Evolutionary conservation across 1,284 basidiomycete species (phyloP), one percentile per base, ranked within the genome.

Genomic region (Pyrrhoderma lamaoense): DNA sequence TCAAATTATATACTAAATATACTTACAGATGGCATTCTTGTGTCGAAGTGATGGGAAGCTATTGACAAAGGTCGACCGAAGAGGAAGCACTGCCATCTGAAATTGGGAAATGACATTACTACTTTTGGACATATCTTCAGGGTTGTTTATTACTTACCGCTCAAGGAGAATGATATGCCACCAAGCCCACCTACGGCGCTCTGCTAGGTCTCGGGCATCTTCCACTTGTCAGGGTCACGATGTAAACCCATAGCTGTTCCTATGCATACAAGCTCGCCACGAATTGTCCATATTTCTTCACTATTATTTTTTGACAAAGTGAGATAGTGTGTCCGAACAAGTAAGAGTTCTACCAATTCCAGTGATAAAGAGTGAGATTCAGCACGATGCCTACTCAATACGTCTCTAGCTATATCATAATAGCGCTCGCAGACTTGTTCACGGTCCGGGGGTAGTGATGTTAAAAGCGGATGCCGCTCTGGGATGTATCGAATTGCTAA

Each of bases 191-290:
- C 87, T 72, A 48, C 87, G 71, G 51, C 87, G 74, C 64, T 89
- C 87, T 37, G 85, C 81, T 3, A 80, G 65, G 52, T 79, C 80
- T 51, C 74, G 71, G 74, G 75, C 72, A 88, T 82, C 55, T 74
- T 74, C 73, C 79, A 84, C 61, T 80, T 81, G 42, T 77, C 80
- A 11, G 87, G 86, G 66, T 90, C 87, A 16, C 88, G 79, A 65
- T 90, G 87, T n/a, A 90, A 68, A 5, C 87, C 87, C 80, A 90
- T 82, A 14, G 87, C 87, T 56, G 79, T 82, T 8, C 75, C 83
- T 56, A 88, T 81, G 16, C 77, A 79, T 42, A 88, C 68, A n/a
- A 89, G 68, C 58, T 89, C 83, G 8, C 85, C 84, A 21, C 77
- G 72, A 34, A 86, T 74, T 34, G 73, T 67, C 85, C 86, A 90